These are phyloP conservation scores for Epicoccum sorghinum DNA, from an alignment of 2,329 filamentous ascomycete species.

Conservation along the genomic window DNA sequence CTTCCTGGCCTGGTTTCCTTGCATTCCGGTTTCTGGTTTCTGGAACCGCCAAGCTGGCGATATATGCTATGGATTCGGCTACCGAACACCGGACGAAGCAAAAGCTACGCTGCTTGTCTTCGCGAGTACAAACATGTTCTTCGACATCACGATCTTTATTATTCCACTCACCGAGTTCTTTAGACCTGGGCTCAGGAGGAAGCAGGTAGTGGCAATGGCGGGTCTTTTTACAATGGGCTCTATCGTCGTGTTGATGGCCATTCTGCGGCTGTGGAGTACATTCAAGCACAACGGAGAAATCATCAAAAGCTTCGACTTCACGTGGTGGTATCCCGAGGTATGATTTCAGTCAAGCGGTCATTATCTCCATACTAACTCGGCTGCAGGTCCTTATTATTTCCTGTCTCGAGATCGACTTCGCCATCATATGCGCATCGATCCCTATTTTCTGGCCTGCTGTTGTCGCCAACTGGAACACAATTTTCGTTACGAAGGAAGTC, in stretches of 20 bases:
- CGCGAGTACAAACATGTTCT: constrained; percentile 32
- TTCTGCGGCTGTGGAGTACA: constrained; percentile 37
- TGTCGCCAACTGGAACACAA: constrained; percentile 33
- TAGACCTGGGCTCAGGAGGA: constrained; percentile 23
- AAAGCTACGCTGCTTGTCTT: constrained; percentile 22
- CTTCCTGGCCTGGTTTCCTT: constrained; percentile 41
- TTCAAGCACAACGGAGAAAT: constrained; percentile 24
- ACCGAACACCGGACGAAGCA: constrained; percentile 11
- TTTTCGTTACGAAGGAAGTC: constrained; percentile 45
- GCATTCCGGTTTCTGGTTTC: constrained; percentile 31
- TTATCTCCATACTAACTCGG: not conserved
- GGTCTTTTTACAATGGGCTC: constrained; percentile 34
- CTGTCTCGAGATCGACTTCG: constrained; percentile 43
- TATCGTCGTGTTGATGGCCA: constrained; percentile 37
- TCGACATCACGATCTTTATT: constrained; percentile 33
- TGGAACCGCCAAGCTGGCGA: constrained; percentile 25
- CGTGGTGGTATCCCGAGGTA: constrained; percentile 38
- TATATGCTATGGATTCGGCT: constrained; percentile 29
- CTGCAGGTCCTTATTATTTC: constrained; percentile 31
- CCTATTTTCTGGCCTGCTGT: constrained; percentile 47
- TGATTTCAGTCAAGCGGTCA: not conserved
- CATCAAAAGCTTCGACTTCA: constrained; percentile 34
- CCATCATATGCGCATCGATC: constrained; percentile 46
- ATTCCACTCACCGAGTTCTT: constrained; percentile 31
- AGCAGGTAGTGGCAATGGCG: constrained; percentile 28